phyloP scores from a whole-genome alignment of 257 asterid species.

The Ocimum tenuiflorum region DNA sequence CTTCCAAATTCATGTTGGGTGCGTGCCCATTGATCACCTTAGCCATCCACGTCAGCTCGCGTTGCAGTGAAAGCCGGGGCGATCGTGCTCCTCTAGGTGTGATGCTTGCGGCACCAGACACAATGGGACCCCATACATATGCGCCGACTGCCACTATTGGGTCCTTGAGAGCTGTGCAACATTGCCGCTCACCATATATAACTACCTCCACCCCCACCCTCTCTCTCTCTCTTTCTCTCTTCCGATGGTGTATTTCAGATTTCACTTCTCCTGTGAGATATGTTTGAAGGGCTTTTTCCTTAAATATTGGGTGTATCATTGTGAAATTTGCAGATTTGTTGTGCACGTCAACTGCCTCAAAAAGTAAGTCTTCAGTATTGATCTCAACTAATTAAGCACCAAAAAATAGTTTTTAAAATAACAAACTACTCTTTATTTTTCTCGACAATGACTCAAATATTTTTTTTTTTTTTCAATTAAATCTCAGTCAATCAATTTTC shows the following conservation, averaged over 20 bases:
- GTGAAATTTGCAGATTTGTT: neutral
- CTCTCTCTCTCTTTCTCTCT: neutral
- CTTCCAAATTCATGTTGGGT: neutral
- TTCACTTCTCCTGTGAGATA: neutral
- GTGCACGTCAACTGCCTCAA: conserved; percentile 14
- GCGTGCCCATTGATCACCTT: neutral
- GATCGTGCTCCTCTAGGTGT: neutral
- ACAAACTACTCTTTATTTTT: no score
- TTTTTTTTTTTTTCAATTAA: no score
- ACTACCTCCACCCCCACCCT: neutral
- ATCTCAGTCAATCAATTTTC: no score
- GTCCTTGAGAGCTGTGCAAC: neutral
- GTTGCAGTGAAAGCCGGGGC: neutral
- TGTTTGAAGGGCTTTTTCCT: neutral
- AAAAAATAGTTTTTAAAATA: no score
- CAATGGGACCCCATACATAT: neutral
- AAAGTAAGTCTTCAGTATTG: neutral
- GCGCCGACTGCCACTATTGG: neutral
- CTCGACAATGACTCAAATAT: no score
- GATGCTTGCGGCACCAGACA: conserved; percentile 7
- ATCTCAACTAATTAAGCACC: no score
- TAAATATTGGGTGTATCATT: neutral
- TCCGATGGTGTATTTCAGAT: neutral
- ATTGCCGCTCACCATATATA: neutral
- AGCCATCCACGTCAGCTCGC: neutral